Percentiles rank a stretch among this genome's conserved stretches.
These are phyloP conservation scores for Sporothrix sp. DNA, from an alignment of 2,329 filamentous ascomycete species.

Conservation along the genomic window DNA sequence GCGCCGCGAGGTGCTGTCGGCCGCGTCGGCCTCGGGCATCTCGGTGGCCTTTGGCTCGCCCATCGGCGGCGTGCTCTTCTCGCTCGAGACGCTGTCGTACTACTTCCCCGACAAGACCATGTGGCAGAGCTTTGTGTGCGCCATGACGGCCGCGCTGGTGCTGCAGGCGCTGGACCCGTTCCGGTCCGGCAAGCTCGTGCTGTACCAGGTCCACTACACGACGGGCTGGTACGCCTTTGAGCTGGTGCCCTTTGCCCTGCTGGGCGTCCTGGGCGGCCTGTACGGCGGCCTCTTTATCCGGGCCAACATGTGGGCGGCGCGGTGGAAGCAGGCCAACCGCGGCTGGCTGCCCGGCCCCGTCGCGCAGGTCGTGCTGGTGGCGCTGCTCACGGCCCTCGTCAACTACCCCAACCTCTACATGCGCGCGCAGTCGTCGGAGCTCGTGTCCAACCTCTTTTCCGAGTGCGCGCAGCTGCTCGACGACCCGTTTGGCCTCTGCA, in stretches of 20 bases:
- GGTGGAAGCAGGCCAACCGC: slow-evolving; percentile 60
- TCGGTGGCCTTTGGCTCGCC: slow-evolving; percentile 91
- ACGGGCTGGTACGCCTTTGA: slow-evolving; percentile 92
- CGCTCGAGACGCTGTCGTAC: slow-evolving; percentile 92
- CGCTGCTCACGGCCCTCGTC: slow-evolving; percentile 73
- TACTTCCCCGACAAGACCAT: slow-evolving; percentile 99
- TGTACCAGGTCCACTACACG: slow-evolving; percentile 93
- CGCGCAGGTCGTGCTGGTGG: slow-evolving; percentile 67
- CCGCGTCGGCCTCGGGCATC: slow-evolving; percentile 83
- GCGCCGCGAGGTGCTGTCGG: slow-evolving; percentile 86
- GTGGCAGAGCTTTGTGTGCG: slow-evolving; percentile 99
- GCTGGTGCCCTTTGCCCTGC: slow-evolving; percentile 72
- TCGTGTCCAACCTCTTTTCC: slow-evolving; percentile 84
- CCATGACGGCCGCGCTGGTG: slow-evolving; percentile 95
- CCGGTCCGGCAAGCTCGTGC: slow-evolving; percentile 84
- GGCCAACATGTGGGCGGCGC: slow-evolving; percentile 76
- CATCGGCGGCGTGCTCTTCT: slow-evolving; percentile 90
- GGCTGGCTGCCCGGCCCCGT: slow-evolving; percentile 61
- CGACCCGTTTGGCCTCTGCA: slow-evolving; percentile 85
- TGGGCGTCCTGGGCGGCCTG: slow-evolving; percentile 84
- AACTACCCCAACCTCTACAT: slow-evolving; percentile 97
- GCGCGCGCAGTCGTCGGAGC: slow-evolving; percentile 81
- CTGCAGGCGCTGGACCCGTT: slow-evolving; percentile 91
- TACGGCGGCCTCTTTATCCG: slow-evolving; percentile 95
- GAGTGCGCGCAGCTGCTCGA: slow-evolving; percentile 77